Percentiles rank a stretch among this genome's conserved stretches.
Conservation (phyloP, 2,329 filamentous ascomycete genomes). For the Neodidymelliopsis sp. region DNA sequence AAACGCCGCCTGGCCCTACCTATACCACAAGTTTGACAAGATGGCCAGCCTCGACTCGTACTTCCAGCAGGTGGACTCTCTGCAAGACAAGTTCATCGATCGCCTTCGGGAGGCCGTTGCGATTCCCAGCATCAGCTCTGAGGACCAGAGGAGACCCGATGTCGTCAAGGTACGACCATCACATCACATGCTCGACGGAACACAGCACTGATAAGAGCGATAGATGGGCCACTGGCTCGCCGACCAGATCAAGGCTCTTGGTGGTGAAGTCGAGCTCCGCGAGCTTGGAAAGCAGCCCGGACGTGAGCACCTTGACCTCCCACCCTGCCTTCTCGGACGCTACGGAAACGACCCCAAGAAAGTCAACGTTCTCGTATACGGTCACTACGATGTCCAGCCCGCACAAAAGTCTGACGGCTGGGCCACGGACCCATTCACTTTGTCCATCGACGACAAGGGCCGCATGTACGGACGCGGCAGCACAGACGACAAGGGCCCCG, state of each 20-base stretch:
- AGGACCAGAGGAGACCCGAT: slow-evolving; percentile 86
- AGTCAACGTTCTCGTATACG: slow-evolving; percentile 94
- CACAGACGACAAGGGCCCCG: slow-evolving; percentile 97
- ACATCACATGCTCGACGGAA: background rate
- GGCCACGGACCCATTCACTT: slow-evolving; percentile 91
- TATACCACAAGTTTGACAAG: slow-evolving; percentile 54
- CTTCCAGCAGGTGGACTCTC: slow-evolving; percentile 88
- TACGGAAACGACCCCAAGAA: slow-evolving; percentile 94
- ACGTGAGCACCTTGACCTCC: slow-evolving; percentile 88
- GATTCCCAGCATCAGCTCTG: slow-evolving; percentile 94
- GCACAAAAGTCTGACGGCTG: slow-evolving; percentile 93
- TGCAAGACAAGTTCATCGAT: slow-evolving; percentile 84
- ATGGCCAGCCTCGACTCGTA: slow-evolving; percentile 95
- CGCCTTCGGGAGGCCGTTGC: slow-evolving; percentile 90
- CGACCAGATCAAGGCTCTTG: slow-evolving; percentile 80
- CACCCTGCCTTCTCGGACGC: slow-evolving; percentile 88
- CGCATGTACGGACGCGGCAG: slow-evolving; percentile 96
- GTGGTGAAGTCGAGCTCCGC: slow-evolving; percentile 86
- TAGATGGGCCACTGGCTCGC: slow-evolving; percentile 92
- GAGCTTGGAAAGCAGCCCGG: slow-evolving; percentile 90
- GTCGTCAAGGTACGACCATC: slow-evolving; percentile 72
- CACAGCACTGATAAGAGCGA: slow-evolving; percentile 5
- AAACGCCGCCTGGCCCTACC: slow-evolving; percentile 54
- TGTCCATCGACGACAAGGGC: slow-evolving; percentile 86
- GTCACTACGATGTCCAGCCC: slow-evolving; percentile 98